These are phyloP conservation scores for Gossypium turneri DNA, from an alignment of 345 rosid genomes.

Conservation along the genomic window DNA sequence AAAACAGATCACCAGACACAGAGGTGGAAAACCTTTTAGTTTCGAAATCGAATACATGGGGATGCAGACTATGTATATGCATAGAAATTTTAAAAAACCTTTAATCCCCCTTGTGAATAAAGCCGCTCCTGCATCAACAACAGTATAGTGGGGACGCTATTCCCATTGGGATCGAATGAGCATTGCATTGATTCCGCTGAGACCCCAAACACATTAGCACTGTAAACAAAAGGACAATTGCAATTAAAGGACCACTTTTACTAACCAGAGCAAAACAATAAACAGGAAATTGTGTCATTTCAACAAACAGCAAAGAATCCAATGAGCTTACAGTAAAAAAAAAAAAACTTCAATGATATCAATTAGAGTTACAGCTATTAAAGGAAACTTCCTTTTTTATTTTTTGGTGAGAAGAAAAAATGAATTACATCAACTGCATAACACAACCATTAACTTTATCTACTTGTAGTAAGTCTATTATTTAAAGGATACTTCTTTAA, in stretches of 20 bases:
- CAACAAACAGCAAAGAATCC: background rate
- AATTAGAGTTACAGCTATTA: background rate
- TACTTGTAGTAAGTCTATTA: too few relatives aligned
- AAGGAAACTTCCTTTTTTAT: background rate
- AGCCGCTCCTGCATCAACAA: constrained; percentile 84
- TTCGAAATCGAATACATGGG: background rate
- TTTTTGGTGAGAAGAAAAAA: too few relatives aligned
- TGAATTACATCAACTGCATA: too few relatives aligned
- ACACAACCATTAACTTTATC: too few relatives aligned
- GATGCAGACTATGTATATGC: background rate
- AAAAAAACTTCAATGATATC: background rate
- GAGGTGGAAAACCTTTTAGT: background rate
- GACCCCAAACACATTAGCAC: constrained; percentile 94
- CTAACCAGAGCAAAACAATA: background rate
- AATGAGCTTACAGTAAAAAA: background rate
- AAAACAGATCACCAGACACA: constrained; percentile 5
- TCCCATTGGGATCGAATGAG: constrained; percentile 67
- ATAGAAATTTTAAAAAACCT: constrained; percentile 37
- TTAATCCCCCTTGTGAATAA: constrained; percentile 73
- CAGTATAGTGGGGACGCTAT: constrained; percentile 92
- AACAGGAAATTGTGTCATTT: background rate
- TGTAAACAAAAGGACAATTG: constrained; percentile 28
- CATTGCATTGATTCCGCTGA: constrained; percentile 98
- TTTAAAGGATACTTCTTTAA: background rate
- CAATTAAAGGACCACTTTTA: constrained; percentile 12